Percentiles rank a stretch among this genome's conserved stretches.
Conservation (phyloP, 2,329 filamentous ascomycete species). For the Aspergillus sp. region DNA sequence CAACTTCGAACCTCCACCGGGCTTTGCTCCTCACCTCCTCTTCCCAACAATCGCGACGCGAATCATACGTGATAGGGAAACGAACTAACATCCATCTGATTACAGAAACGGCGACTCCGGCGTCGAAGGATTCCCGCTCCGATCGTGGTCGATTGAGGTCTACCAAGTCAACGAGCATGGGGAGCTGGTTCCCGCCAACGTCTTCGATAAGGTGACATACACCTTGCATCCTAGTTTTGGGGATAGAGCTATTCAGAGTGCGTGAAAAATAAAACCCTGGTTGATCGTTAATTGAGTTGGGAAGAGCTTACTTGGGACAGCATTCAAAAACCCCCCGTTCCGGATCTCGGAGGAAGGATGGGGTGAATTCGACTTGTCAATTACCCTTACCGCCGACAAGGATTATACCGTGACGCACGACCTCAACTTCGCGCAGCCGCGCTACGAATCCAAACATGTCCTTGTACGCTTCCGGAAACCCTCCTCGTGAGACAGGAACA, state of each 20-base stretch:
- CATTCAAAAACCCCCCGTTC: conserved; percentile 79
- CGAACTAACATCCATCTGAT: too few relatives aligned
- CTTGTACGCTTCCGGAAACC: conserved; percentile 46
- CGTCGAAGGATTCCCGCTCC: conserved; percentile 83
- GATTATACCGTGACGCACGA: conserved; percentile 79
- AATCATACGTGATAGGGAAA: background rate
- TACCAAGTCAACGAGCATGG: conserved; percentile 79
- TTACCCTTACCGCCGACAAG: conserved; percentile 79
- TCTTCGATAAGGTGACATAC: conserved; percentile 90
- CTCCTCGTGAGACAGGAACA: background rate
- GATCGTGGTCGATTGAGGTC: conserved; percentile 83
- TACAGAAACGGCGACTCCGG: conserved; percentile 70
- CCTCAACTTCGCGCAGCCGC: conserved; percentile 75
- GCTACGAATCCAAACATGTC: conserved; percentile 75
- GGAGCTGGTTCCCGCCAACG: conserved; percentile 70
- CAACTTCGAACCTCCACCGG: background rate
- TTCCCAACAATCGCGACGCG: background rate
- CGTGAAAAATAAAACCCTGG: conserved; percentile 26
- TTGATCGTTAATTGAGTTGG: background rate
- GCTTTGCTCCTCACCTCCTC: too few relatives aligned
- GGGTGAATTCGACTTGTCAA: conserved; percentile 96
- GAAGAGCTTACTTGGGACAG: conserved; percentile 36
- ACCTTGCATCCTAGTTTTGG: conserved; percentile 91
- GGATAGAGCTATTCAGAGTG: conserved; percentile 73
- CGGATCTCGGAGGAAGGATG: conserved; percentile 88